Evolutionary conservation across 805 yeast species (phyloP).

Genomic region (Metschnikowia cubensis): DNA sequence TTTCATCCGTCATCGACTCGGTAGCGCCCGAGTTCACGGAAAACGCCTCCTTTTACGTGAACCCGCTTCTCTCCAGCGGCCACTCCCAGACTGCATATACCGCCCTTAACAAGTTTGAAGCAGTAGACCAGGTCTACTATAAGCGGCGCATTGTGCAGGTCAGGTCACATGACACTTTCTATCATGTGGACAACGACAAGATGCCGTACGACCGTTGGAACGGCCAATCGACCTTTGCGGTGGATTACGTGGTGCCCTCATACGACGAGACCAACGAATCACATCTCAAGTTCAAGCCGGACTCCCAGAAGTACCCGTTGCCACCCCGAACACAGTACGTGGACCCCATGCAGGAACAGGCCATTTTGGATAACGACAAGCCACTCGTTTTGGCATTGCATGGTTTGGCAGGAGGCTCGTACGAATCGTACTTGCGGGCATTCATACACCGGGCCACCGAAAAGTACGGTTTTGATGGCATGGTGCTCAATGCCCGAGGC

Average conservation of each 20-base stretch:
- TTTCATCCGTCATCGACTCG: slow-evolving; percentile 24
- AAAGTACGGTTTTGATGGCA: slow-evolving; percentile 46
- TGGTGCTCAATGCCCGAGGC: slow-evolving; percentile 68
- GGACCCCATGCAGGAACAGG: slow-evolving; percentile 40
- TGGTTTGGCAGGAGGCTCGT: slow-evolving; percentile 79
- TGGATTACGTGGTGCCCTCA: slow-evolving; percentile 43
- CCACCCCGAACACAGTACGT: slow-evolving; percentile 69
- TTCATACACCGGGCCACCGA: slow-evolving; percentile 43
- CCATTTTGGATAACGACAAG: slow-evolving; percentile 29
- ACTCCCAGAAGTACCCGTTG: slow-evolving; percentile 49
- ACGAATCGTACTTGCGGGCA: slow-evolving; percentile 66
- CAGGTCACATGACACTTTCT: slow-evolving; percentile 22
- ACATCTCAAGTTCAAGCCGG: slow-evolving; percentile 32
- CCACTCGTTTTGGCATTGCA: slow-evolving; percentile 64
- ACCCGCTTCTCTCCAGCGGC: slow-evolving; percentile 47
- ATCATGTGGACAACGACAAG: slow-evolving; percentile 24
- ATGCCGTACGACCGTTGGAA: slow-evolving; percentile 39
- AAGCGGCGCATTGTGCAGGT: slow-evolving; percentile 40
- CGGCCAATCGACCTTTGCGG: slow-evolving; percentile 44
- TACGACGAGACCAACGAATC: slow-evolving; percentile 16
- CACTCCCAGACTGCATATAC: slow-evolving; percentile 49
- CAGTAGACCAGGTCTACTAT: slow-evolving; percentile 40
- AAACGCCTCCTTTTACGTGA: slow-evolving; percentile 37
- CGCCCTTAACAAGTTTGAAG: slow-evolving; percentile 41
- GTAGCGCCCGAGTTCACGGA: slow-evolving; percentile 38